Conservation (phyloP, 345 rosid genomes). For the Pugionium cornutum region DNA sequence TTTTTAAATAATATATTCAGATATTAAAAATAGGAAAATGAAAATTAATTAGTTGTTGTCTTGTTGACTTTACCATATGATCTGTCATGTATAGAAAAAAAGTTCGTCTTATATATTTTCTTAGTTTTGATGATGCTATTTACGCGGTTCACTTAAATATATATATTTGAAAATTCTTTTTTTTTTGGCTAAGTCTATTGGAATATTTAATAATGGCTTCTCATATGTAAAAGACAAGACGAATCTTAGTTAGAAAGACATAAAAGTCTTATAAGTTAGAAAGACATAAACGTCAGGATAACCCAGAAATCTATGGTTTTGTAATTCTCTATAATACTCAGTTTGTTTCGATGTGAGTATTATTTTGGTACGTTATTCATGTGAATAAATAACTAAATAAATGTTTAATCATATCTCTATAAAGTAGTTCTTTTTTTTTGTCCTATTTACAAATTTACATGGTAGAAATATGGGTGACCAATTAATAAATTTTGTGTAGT, state of each 20-base stretch:
- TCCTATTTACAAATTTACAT: too few species aligned
- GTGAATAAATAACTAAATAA: too few species aligned
- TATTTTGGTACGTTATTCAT: too few species aligned
- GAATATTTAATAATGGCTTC: neutral
- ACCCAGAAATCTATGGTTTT: neutral
- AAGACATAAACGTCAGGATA: neutral
- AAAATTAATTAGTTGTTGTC: slow-evolving; percentile 24
- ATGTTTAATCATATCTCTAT: too few species aligned
- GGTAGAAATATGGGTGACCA: too few species aligned
- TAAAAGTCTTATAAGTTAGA: neutral
- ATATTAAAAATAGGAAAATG: too few species aligned
- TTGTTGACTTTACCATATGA: slow-evolving; percentile 34
- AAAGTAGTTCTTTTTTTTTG: too few species aligned
- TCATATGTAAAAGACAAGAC: slow-evolving; percentile 16
- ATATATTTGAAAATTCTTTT: neutral
- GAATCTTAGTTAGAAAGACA: slow-evolving; percentile 15
- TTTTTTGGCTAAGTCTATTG: neutral
- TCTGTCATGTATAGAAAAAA: slow-evolving; percentile 18
- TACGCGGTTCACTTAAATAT: slow-evolving; percentile 6
- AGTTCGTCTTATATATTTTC: neutral
- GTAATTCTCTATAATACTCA: too few species aligned
- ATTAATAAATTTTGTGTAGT: too few species aligned
- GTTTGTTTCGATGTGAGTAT: too few species aligned
- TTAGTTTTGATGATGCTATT: neutral
- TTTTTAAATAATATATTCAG: too few species aligned